phyloP scores from a whole-genome alignment of 768 basidiomycete genomes.

The Ramaria rubella region DNA sequence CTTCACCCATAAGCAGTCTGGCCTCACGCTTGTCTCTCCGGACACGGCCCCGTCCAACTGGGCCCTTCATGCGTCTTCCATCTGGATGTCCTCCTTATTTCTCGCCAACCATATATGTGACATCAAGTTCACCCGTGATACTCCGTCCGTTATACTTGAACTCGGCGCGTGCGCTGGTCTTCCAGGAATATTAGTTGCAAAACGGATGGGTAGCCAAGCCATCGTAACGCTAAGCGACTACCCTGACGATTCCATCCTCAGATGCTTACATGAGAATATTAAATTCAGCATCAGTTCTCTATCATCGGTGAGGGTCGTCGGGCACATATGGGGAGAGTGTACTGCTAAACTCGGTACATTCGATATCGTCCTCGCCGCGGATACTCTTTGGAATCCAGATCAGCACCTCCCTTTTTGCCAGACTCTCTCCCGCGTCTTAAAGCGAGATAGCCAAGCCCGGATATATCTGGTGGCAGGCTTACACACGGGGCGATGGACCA shows the following conservation, averaged over 20 bases:
- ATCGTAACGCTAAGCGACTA: conserved; percentile 62
- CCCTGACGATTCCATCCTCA: conserved; percentile 57
- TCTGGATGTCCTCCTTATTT: conserved; percentile 66
- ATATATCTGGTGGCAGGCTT: conserved; percentile 65
- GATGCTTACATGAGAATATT: conserved; percentile 52
- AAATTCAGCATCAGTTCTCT: conserved; percentile 39
- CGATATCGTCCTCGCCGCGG: conserved; percentile 64
- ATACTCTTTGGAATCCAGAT: conserved; percentile 73
- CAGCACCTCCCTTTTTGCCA: conserved; percentile 48
- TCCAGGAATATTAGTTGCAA: conserved; percentile 63
- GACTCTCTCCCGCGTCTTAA: conserved; percentile 45
- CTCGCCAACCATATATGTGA: conserved; percentile 57
- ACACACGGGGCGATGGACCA: conserved; percentile 70
- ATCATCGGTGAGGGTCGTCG: conserved; percentile 42
- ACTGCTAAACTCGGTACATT: conserved; percentile 29
- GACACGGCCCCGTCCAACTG: conserved; percentile 65
- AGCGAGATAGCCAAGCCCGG: conserved; percentile 37
- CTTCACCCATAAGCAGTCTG: conserved; percentile 7
- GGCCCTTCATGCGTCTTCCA: conserved; percentile 69
- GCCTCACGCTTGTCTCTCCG: conserved; percentile 47
- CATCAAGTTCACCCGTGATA: conserved; percentile 21
- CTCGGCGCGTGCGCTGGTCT: conserved; percentile 71
- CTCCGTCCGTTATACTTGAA: conserved; percentile 44
- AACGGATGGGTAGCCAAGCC: conserved; percentile 18
- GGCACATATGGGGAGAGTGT: conserved; percentile 57